Conservation (phyloP, 2,329 filamentous ascomycete species). For the Coccinonectria pachysandricola region DNA sequence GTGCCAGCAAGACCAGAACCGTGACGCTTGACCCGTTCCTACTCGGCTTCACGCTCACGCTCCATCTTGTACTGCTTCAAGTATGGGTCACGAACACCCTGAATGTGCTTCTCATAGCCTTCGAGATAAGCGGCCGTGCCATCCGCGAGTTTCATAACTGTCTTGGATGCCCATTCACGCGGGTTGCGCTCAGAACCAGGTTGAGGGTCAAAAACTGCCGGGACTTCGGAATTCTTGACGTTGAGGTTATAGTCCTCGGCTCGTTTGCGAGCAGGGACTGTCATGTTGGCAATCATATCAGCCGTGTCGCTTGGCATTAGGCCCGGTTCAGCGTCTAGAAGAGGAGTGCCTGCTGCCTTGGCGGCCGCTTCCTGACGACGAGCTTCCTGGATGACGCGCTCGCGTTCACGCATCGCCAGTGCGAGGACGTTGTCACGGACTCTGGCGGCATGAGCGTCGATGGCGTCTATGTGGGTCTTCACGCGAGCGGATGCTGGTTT, state of each 20-base stretch:
- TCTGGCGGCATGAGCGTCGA: slow-evolving; percentile 17
- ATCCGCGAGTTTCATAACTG: slow-evolving; percentile 12
- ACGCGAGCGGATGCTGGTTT: no score
- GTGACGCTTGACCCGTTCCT: slow-evolving; percentile 7
- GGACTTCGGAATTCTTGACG: slow-evolving; percentile 7
- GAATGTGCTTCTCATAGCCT: slow-evolving; percentile 16
- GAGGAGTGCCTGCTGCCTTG: neutral
- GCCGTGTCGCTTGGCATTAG: slow-evolving; percentile 7
- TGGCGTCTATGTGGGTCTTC: no score
- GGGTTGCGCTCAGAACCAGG: slow-evolving; percentile 7
- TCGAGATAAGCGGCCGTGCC: slow-evolving; percentile 11
- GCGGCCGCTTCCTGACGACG: slow-evolving; percentile 9
- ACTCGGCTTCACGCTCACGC: slow-evolving; percentile 9
- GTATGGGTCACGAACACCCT: slow-evolving; percentile 5
- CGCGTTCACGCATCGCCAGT: slow-evolving; percentile 21
- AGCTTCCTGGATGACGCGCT: slow-evolving; percentile 19
- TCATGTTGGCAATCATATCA: slow-evolving; percentile 23
- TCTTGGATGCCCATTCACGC: slow-evolving; percentile 13
- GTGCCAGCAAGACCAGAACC: slow-evolving; percentile 1
- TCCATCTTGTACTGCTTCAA: no score
- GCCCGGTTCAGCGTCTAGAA: slow-evolving; percentile 3
- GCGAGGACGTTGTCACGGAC: slow-evolving; percentile 22
- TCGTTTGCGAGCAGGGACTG: slow-evolving; percentile 7
- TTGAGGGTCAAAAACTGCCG: slow-evolving; percentile 9
- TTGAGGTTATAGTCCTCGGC: slow-evolving; percentile 4